phyloP scores from a whole-genome alignment of 805 yeast species.

The Ogataea nonfermentans region DNA sequence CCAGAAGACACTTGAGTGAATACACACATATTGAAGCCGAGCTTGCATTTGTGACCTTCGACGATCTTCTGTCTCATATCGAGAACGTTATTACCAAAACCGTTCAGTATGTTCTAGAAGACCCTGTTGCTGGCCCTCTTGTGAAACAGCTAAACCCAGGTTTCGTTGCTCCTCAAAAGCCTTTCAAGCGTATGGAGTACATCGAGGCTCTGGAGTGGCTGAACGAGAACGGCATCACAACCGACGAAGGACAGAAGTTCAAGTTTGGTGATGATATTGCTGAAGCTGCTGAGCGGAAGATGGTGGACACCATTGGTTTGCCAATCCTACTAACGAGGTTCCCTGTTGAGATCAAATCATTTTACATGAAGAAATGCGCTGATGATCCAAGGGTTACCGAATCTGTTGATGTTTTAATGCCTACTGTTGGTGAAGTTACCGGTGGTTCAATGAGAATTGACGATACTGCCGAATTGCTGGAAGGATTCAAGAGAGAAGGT shows the following conservation, averaged over 20 bases:
- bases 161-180: conserved; percentile 76
- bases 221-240: conserved; percentile 88
- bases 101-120: conserved; percentile 75
- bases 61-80: conserved; percentile 80
- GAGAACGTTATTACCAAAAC: conserved; percentile 72
- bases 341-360: conserved; percentile 97
- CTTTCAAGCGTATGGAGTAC: conserved; percentile 91
- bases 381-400: conserved; percentile 96
- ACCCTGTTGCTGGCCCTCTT: conserved; percentile 89
- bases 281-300: conserved; percentile 98
- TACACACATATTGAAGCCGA: conserved; percentile 97
- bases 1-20: conserved; percentile 96
- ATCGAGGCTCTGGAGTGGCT: conserved; percentile 92
- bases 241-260: conserved; percentile 92
- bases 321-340: conserved; percentile 91
- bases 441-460: conserved; percentile 99
- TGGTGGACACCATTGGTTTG: conserved; percentile 92
- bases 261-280: conserved; percentile 98
- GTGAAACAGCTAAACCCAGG: conserved; percentile 90
- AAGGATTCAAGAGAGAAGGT: conserved; percentile 90
- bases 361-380: conserved; percentile 91
- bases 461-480: conserved; percentile 75
- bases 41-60: conserved; percentile 82
- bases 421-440: conserved; percentile 97
- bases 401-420: conserved; percentile 97